phyloP scores from a whole-genome alignment of 1,284 basidiomycete genomes.

The Fomitiporia mediterranea region DNA sequence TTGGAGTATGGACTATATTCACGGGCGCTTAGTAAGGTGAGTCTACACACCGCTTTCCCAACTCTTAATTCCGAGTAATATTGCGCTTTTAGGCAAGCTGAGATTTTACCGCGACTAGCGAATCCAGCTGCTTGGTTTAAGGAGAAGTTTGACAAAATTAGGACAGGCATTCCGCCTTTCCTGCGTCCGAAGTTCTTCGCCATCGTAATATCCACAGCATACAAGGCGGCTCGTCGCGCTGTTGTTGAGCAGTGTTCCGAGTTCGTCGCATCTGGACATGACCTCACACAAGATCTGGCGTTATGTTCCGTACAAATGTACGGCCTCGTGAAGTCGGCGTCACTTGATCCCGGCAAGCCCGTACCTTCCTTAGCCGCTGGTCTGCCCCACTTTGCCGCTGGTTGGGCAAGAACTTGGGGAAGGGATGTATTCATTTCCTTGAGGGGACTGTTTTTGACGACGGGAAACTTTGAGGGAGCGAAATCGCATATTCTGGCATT shows the following conservation, averaged over 20 bases:
- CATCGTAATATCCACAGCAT: conserved; percentile 82
- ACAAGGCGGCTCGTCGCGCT: conserved; percentile 79
- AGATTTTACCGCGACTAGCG: conserved; percentile 60
- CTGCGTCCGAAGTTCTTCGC: conserved; percentile 93
- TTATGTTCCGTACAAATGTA: conserved; percentile 90
- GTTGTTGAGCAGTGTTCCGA: conserved; percentile 85
- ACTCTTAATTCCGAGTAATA: not conserved
- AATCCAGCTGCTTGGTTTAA: conserved; percentile 79
- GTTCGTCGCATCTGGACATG: conserved; percentile 77
- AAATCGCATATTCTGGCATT: conserved; percentile 87
- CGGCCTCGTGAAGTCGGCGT: conserved; percentile 84
- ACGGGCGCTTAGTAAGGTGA: conserved; percentile 67
- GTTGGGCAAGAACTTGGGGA: conserved; percentile 97
- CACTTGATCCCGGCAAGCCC: conserved; percentile 64
- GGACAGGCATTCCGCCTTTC: conserved; percentile 71
- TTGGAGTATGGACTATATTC: conserved; percentile 88
- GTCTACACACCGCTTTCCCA: conserved; percentile 31
- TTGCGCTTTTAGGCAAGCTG: conserved; percentile 51
- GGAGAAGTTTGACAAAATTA: conserved; percentile 78
- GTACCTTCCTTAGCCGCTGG: conserved; percentile 90
- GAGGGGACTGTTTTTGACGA: conserved; percentile 87
- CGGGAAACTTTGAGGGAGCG: conserved; percentile 84
- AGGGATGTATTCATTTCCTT: conserved; percentile 94
- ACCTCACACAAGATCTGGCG: conserved; percentile 87
- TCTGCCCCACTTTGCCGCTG: conserved; percentile 84